phyloP scores from a whole-genome alignment of 2,329 filamentous ascomycete genomes.

The Colletotrichum gigasporum region DNA sequence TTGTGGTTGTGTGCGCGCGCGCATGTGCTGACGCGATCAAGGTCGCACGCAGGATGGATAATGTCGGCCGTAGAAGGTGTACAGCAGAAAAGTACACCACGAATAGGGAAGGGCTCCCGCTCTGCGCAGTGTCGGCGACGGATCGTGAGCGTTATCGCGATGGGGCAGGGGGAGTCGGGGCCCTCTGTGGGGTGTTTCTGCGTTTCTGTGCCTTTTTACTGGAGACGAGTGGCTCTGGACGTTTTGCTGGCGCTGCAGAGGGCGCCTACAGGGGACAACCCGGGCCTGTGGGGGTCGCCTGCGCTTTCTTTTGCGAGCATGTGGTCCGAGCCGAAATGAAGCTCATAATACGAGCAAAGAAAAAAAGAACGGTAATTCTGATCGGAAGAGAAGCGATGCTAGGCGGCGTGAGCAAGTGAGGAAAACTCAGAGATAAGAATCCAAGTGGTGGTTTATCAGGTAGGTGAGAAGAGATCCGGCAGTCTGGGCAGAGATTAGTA shows the following conservation, averaged over 20 bases:
- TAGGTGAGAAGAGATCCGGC: not conserved
- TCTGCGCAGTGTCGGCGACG: too few relatives aligned
- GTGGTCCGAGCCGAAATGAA: constrained; percentile 31
- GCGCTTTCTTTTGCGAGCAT: constrained; percentile 27
- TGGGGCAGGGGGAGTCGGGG: not conserved
- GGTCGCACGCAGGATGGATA: not conserved
- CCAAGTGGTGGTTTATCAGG: too few relatives aligned
- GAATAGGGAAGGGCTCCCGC: too few relatives aligned
- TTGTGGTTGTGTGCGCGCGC: not conserved
- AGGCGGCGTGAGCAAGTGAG: too few relatives aligned
- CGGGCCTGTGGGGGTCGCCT: not conserved
- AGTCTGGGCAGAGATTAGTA: too few relatives aligned
- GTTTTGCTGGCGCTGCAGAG: not conserved
- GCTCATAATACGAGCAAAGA: constrained; percentile 14
- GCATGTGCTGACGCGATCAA: constrained; percentile 13
- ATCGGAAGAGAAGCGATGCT: not conserved
- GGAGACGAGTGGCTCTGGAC: constrained; percentile 9
- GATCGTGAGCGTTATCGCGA: constrained; percentile 1
- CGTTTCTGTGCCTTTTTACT: constrained; percentile 6
- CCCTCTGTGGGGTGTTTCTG: not conserved
- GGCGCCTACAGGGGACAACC: constrained; percentile 13
- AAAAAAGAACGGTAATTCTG: not conserved
- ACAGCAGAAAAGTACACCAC: too few relatives aligned
- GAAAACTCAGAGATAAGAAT: too few relatives aligned
- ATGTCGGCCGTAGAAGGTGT: too few relatives aligned